phyloP scores from a whole-genome alignment of 441 rosid species.

The Omphalea diandra region DNA sequence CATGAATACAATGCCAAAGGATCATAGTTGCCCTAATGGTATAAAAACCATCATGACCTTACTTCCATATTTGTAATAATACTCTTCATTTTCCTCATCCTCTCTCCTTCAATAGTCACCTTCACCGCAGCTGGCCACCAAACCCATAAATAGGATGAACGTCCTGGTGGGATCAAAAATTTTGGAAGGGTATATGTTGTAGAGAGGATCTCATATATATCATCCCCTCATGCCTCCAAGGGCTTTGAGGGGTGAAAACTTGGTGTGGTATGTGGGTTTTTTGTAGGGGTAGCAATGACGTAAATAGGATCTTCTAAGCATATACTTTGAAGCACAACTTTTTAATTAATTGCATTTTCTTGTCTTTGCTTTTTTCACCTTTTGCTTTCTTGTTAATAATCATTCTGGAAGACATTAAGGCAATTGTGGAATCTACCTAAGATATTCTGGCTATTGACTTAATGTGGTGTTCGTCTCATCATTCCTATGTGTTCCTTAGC shows the following conservation, averaged over 20 bases:
- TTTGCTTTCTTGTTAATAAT: slow-evolving; percentile 10
- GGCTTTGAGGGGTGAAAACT: background rate
- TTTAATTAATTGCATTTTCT: background rate
- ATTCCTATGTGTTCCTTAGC: slow-evolving; percentile 1
- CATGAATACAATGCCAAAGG: slow-evolving; percentile 47
- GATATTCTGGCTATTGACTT: slow-evolving; percentile 16
- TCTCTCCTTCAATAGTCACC: slow-evolving; percentile 2
- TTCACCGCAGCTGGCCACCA: background rate
- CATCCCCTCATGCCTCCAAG: background rate
- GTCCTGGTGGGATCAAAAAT: background rate
- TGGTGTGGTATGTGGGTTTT: slow-evolving; percentile 14
- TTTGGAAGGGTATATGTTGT: background rate
- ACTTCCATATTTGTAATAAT: slow-evolving; percentile 5
- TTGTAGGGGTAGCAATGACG: slow-evolving; percentile 20
- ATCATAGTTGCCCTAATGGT: slow-evolving; percentile 46
- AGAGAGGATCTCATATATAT: background rate
- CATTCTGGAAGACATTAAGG: slow-evolving; percentile 2
- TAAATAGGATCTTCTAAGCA: slow-evolving; percentile 43
- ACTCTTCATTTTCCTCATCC: background rate
- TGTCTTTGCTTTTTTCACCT: slow-evolving; percentile 15
- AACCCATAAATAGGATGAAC: slow-evolving; percentile 1
- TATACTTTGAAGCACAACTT: slow-evolving; percentile 31
- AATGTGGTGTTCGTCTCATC: background rate
- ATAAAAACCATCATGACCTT: slow-evolving; percentile 25
- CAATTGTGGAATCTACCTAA: slow-evolving; percentile 33